These are phyloP conservation scores for Microbotryum saponariae DNA, from an alignment of 1,284 basidiomycete genomes.

Conservation along the genomic window DNA sequence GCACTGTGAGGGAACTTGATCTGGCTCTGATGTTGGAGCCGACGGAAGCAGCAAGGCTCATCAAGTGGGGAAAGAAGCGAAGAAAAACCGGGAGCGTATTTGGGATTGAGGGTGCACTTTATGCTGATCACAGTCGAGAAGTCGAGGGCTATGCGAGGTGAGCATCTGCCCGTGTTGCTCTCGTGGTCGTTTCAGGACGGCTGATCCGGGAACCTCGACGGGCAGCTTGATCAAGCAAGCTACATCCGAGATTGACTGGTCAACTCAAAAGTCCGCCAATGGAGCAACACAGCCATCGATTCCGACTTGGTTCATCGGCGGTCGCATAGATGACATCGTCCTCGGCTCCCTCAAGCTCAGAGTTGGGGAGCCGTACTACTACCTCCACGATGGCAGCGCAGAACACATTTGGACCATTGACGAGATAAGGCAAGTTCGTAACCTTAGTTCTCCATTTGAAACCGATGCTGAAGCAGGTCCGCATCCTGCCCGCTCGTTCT, in stretches of 20 bases:
- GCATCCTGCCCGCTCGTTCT: background rate
- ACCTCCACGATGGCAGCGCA: constrained; percentile 68
- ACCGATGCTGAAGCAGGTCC: background rate
- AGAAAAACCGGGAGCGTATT: constrained; percentile 6
- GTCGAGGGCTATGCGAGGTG: constrained; percentile 17
- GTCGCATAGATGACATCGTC: constrained; percentile 3
- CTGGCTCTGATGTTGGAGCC: too few species aligned
- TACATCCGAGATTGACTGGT: constrained; percentile 4
- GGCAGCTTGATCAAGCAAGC: constrained; percentile 6
- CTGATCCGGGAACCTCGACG: too few species aligned
- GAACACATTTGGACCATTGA: constrained; percentile 68
- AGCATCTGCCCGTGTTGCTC: background rate
- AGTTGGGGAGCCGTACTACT: constrained; percentile 59
- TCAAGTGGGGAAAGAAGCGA: constrained; percentile 1
- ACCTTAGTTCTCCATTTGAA: constrained; percentile 5
- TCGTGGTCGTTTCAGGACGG: background rate
- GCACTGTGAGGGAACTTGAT: too few species aligned
- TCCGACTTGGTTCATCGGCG: background rate
- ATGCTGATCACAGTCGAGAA: constrained; percentile 7
- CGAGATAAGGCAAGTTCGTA: constrained; percentile 54
- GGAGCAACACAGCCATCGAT: background rate
- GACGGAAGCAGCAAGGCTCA: background rate
- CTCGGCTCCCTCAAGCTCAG: constrained; percentile 15
- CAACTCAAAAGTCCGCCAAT: background rate
- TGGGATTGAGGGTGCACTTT: constrained; percentile 16